phyloP scores from a whole-genome alignment of 257 asterid genomes.

The Linderniella brevidens region DNA sequence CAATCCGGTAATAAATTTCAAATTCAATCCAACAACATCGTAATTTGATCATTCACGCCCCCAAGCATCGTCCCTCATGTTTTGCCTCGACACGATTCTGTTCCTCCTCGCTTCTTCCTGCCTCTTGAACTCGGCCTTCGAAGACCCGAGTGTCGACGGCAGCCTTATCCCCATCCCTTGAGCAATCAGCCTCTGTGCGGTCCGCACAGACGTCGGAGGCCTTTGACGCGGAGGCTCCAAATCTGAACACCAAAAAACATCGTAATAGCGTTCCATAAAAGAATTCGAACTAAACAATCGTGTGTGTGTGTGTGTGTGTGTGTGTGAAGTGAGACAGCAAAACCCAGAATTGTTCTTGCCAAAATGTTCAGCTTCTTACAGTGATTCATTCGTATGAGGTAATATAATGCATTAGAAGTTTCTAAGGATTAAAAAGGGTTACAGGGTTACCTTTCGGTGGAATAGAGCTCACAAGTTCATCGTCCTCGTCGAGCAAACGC shows the following conservation, averaged over 20 bases:
- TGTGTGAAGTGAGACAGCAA: too few relatives aligned
- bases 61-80: conserved; percentile 86
- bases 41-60: conserved; percentile 34
- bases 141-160: conserved; percentile 39
- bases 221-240: conserved; percentile 81
- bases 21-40: neutral
- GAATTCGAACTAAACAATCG: too few relatives aligned
- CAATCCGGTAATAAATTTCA: too few relatives aligned
- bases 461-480: conserved; percentile 37
- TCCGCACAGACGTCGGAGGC: conserved; percentile 85
- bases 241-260: conserved; percentile 19
- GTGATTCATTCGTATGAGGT: too few relatives aligned
- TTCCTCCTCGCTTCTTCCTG: conserved; percentile 64
- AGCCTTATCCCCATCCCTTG: conserved; percentile 74
- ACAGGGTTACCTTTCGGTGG: conserved; percentile 7
- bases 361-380: too few relatives aligned
- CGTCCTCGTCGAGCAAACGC: conserved; percentile 43
- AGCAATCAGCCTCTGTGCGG: conserved; percentile 84
- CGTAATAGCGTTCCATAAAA: neutral
- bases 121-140: conserved; percentile 27
- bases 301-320: too few relatives aligned
- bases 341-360: too few relatives aligned
- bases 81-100: conserved; percentile 56
- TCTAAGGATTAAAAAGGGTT: neutral
- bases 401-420: neutral